Percentiles rank a stretch among this genome's conserved stretches.
phyloP scores from a whole-genome alignment of 257 asterid species.

The Solanum etuberosum region DNA sequence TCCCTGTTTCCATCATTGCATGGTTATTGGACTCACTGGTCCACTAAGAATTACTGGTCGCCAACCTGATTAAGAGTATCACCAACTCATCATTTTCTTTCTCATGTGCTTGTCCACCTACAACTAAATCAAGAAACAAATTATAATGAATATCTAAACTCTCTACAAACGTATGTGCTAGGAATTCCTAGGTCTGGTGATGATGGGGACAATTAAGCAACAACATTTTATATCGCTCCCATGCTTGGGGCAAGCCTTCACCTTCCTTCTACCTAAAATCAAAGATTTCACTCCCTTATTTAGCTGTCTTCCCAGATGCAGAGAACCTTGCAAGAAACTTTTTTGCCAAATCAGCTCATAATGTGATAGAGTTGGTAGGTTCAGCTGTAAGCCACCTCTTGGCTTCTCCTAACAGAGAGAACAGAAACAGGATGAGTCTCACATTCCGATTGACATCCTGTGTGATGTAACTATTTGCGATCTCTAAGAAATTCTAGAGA shows the following conservation, averaged over 20 bases:
- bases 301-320: not conserved
- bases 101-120: not conserved
- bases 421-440: not conserved
- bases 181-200: too few species aligned
- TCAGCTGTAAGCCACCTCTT: too few species aligned
- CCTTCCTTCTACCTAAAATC: not conserved
- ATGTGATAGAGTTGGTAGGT: too few species aligned
- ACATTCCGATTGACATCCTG: rapidly evolving
- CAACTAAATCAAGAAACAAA: not conserved
- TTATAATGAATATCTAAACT: not conserved
- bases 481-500: not conserved
- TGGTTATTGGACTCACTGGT: not conserved
- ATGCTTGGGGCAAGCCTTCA: not conserved
- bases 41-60: not conserved
- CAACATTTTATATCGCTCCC: not conserved
- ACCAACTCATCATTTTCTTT: too few species aligned
- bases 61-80: not conserved
- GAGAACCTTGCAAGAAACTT: not conserved
- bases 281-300: not conserved
- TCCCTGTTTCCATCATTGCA: too few species aligned
- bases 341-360: not conserved
- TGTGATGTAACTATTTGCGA: not conserved
- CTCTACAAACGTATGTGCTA: not conserved
- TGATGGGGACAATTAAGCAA: too few species aligned
- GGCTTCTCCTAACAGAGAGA: too few species aligned